These are phyloP conservation scores for Candida lessepsii DNA, from an alignment of 805 yeast genomes.

Conservation along the genomic window DNA sequence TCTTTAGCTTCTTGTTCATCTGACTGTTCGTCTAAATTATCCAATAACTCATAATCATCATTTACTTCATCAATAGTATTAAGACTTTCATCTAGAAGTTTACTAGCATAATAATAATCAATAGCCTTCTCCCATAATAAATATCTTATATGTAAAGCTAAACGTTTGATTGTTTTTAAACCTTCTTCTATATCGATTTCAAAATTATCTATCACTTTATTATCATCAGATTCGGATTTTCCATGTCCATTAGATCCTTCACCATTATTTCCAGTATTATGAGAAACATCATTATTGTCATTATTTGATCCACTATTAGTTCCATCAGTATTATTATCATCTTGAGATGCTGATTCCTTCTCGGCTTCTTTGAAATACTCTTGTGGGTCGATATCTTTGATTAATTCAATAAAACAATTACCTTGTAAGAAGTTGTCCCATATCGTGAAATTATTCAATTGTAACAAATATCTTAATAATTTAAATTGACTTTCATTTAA, in stretches of 20 bases:
- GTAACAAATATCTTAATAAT: conserved; percentile 28
- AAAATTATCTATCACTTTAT: conserved; percentile 21
- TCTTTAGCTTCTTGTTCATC: too few relatives aligned
- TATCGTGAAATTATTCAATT: conserved; percentile 27
- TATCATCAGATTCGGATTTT: conserved; percentile 1
- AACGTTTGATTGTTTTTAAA: conserved; percentile 24
- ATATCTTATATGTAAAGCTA: conserved; percentile 65
- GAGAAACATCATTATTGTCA: not conserved
- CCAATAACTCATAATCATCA: conserved; percentile 37
- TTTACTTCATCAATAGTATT: conserved; percentile 29
- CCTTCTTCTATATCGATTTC: conserved; percentile 47
- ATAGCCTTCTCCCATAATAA: conserved; percentile 72
- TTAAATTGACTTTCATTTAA: conserved; percentile 36
- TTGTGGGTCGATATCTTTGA: conserved; percentile 14
- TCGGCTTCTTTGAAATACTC: not conserved
- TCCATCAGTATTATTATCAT: too few relatives aligned
- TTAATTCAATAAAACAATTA: conserved; percentile 26
- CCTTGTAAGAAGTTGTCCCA: conserved; percentile 43
- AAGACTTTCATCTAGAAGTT: conserved; percentile 20
- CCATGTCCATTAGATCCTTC: conserved; percentile 27
- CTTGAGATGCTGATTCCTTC: too few relatives aligned
- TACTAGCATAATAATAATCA: conserved; percentile 40
- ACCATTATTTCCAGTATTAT: conserved; percentile 1
- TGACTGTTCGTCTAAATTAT: conserved; percentile 30
- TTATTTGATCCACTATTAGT: too few relatives aligned